phyloP scores from a whole-genome alignment of 768 basidiomycete genomes.

The Russula vinacea region DNA sequence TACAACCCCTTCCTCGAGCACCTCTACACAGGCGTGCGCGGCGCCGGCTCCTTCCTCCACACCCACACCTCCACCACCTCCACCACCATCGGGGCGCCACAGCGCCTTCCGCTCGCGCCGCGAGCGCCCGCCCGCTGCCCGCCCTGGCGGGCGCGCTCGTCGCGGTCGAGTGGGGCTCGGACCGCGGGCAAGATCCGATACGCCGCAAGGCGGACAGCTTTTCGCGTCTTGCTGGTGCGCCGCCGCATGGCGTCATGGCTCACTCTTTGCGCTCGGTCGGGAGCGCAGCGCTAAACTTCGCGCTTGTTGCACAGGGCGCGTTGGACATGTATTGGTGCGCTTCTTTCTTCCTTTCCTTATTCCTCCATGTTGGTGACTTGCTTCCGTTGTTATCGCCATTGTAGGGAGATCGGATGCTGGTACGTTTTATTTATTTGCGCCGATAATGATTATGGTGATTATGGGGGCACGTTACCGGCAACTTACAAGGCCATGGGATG shows the following conservation, averaged over 20 bases:
- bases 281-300: slow-evolving; percentile 79
- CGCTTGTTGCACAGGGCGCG: slow-evolving; percentile 83
- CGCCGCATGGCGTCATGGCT: slow-evolving; percentile 67
- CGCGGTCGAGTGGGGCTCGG: slow-evolving; percentile 88
- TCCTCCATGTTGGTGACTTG: background rate
- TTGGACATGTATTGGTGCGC: slow-evolving; percentile 83
- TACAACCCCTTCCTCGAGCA: slow-evolving; percentile 17
- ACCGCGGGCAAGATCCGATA: slow-evolving; percentile 55
- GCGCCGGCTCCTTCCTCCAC: slow-evolving; percentile 71
- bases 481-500: slow-evolving; percentile 69
- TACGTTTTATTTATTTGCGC: slow-evolving; percentile 33
- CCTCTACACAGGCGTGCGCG: slow-evolving; percentile 39
- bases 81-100: slow-evolving; percentile 32
- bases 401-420: slow-evolving; percentile 80
- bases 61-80: slow-evolving; percentile 34
- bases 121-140: slow-evolving; percentile 50
- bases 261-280: slow-evolving; percentile 83
- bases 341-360: background rate
- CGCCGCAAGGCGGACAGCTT: slow-evolving; percentile 64
- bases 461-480: background rate
- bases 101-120: slow-evolving; percentile 62
- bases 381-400: background rate
- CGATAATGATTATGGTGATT: background rate
- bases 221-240: slow-evolving; percentile 70
- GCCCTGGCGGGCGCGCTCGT: slow-evolving; percentile 71